Conservation (phyloP, 176 grass and related monocot genomes). For the Poa annua region DNA sequence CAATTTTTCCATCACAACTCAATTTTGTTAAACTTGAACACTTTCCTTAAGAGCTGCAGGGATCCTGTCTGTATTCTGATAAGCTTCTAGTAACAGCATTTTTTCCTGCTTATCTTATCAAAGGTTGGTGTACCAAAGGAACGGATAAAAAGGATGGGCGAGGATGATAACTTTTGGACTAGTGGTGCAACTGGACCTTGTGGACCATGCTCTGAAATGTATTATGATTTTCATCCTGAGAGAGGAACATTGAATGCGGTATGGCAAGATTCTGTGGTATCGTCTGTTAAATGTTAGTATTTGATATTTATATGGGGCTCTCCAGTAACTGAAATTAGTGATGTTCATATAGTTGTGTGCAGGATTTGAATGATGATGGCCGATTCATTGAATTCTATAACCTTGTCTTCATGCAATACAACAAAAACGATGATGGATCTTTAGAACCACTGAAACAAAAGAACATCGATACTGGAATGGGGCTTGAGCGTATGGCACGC, state of each 20-base stretch:
- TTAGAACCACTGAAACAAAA: constrained; percentile 87
- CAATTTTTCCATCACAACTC: background rate
- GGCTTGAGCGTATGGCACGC: constrained; percentile 93
- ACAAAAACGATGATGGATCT: constrained; percentile 94
- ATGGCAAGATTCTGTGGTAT: constrained; percentile 49
- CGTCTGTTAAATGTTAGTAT: constrained; percentile 9
- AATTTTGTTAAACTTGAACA: background rate
- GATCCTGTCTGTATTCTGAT: background rate
- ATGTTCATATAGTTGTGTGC: constrained; percentile 80
- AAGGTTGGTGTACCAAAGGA: constrained; percentile 93
- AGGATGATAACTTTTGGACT: constrained; percentile 97
- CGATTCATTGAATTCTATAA: constrained; percentile 99
- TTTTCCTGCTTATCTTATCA: constrained; percentile 31
- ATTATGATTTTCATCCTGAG: constrained; percentile 95
- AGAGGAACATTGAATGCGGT: constrained; percentile 73
- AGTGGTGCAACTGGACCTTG: constrained; percentile 92
- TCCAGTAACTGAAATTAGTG: constrained; percentile 56
- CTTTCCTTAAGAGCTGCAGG: constrained; percentile 20
- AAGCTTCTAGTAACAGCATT: constrained; percentile 17
- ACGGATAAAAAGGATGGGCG: constrained; percentile 91
- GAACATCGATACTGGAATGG: constrained; percentile 98
- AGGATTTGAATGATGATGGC: constrained; percentile 93
- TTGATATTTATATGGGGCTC: constrained; percentile 30
- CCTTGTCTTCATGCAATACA: constrained; percentile 99
- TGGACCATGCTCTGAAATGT: constrained; percentile 98